Evolutionary conservation across 495 filamentous ascomycete species (phyloP).

Genomic region (Podospora australis): DNA sequence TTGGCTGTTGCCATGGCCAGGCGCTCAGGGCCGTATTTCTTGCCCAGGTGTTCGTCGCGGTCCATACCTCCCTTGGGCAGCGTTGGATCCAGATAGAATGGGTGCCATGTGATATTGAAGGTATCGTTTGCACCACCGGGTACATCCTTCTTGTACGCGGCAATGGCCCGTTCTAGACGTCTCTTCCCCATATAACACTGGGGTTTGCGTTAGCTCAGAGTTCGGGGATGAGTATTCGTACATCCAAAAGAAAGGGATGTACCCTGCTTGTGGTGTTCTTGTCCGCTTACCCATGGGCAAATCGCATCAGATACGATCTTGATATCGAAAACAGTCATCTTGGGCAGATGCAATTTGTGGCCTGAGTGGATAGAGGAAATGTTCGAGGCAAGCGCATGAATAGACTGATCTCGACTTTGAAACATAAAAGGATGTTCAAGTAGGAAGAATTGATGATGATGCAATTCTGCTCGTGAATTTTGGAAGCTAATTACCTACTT

Average conservation of each 20-base stretch:
- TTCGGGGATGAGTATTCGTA: not conserved
- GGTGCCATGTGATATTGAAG: slow-evolving; percentile 65
- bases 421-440: not conserved
- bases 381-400: not conserved
- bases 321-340: slow-evolving; percentile 74
- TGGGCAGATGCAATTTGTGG: not conserved
- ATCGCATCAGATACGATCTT: slow-evolving; percentile 70
- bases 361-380: no score
- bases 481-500: not conserved
- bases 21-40: slow-evolving; percentile 46
- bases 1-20: slow-evolving; percentile 49
- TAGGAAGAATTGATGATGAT: not conserved
- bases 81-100: slow-evolving; percentile 73
- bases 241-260: not conserved
- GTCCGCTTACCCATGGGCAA: slow-evolving; percentile 61
- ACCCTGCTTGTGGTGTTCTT: not conserved
- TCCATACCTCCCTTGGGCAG: slow-evolving; percentile 38
- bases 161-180: slow-evolving; percentile 64
- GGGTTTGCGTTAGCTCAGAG: not conserved
- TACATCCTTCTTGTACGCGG: slow-evolving; percentile 51
- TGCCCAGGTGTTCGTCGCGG: slow-evolving; percentile 16
- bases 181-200: slow-evolving; percentile 80
- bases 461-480: not conserved
- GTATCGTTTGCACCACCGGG: slow-evolving; percentile 55
- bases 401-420: not conserved